Percentiles rank a stretch among this genome's conserved stretches.
Conservation (phyloP, 1,284 basidiomycete genomes). For the Schizophyllum amplum region DNA sequence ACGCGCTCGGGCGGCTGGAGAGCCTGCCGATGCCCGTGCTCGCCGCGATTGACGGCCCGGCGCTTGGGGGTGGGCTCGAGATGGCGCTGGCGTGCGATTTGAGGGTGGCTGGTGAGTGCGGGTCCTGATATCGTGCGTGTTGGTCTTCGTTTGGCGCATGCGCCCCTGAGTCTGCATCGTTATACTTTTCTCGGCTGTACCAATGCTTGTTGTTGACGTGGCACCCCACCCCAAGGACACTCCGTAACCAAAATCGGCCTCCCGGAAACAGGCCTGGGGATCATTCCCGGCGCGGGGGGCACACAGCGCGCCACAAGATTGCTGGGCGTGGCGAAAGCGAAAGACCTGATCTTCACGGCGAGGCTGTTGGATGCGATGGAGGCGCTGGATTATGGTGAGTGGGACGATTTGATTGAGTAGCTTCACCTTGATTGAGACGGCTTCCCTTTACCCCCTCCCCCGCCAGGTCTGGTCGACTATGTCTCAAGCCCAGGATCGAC, state of each 20-base stretch:
- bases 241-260: conserved; percentile 73
- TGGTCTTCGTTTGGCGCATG: neutral
- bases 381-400: conserved; percentile 69
- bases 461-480: conserved; percentile 71
- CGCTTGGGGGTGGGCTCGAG: conserved; percentile 88
- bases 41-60: conserved; percentile 88
- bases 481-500: conserved; percentile 51
- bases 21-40: conserved; percentile 82
- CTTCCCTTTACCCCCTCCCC: neutral
- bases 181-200: conserved; percentile 2
- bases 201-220: conserved; percentile 7
- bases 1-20: conserved; percentile 69
- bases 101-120: conserved; percentile 64
- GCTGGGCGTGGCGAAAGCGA: conserved; percentile 76
- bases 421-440: conserved; percentile 1
- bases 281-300: conserved; percentile 94
- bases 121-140: conserved; percentile 1
- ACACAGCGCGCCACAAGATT: conserved; percentile 83
- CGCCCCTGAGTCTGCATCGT: too few relatives aligned
- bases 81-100: conserved; percentile 84
- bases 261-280: conserved; percentile 81
- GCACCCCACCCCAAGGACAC: conserved; percentile 27
- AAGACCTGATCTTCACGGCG: conserved; percentile 83
- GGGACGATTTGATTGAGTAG: neutral
- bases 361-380: conserved; percentile 57